Evolutionary conservation across 495 filamentous ascomycete species (phyloP).

Genomic region (Aspergillus avenaceus): DNA sequence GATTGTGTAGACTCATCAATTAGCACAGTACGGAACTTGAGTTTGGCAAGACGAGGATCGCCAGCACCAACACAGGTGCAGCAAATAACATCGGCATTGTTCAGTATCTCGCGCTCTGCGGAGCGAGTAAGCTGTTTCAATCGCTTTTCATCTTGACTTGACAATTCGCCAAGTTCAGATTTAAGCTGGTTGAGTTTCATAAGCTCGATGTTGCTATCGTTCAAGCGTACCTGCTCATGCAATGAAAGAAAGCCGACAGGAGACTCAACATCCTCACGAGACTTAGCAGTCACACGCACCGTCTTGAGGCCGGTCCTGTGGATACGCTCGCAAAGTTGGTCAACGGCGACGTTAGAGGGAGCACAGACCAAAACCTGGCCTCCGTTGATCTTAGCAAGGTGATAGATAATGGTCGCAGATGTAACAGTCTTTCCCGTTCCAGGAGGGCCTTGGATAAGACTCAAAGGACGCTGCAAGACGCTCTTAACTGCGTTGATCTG

Average conservation of each 20-base stretch:
- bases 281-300: constrained; percentile 97
- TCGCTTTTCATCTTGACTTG: constrained; percentile 96
- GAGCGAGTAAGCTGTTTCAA: constrained; percentile 90
- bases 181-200: constrained; percentile 90
- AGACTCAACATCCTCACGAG: constrained; percentile 96
- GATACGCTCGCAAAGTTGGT: constrained; percentile 97
- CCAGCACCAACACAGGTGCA: constrained; percentile 98
- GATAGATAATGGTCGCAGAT: constrained; percentile 98
- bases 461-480: constrained; percentile 87
- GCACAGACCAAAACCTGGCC: constrained; percentile 96
- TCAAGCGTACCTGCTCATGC: constrained; percentile 96
- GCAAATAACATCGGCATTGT: constrained; percentile 96
- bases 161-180: constrained; percentile 83
- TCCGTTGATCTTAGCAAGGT: constrained; percentile 90
- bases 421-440: constrained; percentile 99
- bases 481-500: constrained; percentile 97
- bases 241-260: constrained; percentile 91
- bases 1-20: constrained; percentile 99
- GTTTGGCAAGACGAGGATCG: constrained; percentile 89
- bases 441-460: constrained; percentile 93
- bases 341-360: constrained; percentile 97
- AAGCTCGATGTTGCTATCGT: constrained; percentile 91
- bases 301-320: constrained; percentile 93
- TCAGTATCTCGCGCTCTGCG: constrained; percentile 93
- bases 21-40: constrained; percentile 96